Conservation (phyloP, 106 monocot genomes). For the Dactylorhiza incarnata region DNA sequence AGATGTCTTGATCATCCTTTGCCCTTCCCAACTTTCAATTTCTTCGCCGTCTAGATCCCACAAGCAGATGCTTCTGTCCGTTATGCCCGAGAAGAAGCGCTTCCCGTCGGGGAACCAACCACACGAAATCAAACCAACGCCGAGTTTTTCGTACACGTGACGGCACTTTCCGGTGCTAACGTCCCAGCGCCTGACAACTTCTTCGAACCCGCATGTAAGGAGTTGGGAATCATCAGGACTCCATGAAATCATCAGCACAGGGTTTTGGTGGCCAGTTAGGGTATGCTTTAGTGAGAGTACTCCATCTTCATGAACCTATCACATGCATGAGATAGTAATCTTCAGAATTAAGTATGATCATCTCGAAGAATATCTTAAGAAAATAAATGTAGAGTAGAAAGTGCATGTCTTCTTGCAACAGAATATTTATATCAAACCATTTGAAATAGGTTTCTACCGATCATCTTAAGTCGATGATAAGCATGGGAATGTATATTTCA, state of each 20-base stretch:
- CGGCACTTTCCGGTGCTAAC: slow-evolving; percentile 50
- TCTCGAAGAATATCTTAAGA: background rate
- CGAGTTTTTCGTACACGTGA: slow-evolving; percentile 48
- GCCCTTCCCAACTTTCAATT: slow-evolving; percentile 55
- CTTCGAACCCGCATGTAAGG: slow-evolving; percentile 82
- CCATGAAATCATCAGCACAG: slow-evolving; percentile 85
- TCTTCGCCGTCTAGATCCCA: slow-evolving; percentile 71
- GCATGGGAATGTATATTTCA: background rate
- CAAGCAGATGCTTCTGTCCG: slow-evolving; percentile 52
- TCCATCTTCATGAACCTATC: slow-evolving; percentile 67
- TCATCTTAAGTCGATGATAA: background rate
- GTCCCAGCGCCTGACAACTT: slow-evolving; percentile 70
- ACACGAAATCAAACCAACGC: slow-evolving; percentile 61
- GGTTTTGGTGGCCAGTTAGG: slow-evolving; percentile 57
- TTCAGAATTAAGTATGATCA: no score
- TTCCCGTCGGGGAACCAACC: slow-evolving; percentile 77
- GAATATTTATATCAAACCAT: background rate
- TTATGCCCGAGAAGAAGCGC: slow-evolving; percentile 39
- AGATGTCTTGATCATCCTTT: slow-evolving; percentile 43
- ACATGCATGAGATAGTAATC: background rate
- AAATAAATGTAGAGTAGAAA: background rate
- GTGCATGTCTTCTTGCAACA: background rate
- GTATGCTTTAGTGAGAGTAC: slow-evolving; percentile 56
- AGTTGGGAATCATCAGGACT: slow-evolving; percentile 69
- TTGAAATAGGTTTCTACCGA: background rate